These are phyloP conservation scores for Xylariaceae sp. DNA, from an alignment of 2,329 filamentous ascomycete species.

Conservation along the genomic window DNA sequence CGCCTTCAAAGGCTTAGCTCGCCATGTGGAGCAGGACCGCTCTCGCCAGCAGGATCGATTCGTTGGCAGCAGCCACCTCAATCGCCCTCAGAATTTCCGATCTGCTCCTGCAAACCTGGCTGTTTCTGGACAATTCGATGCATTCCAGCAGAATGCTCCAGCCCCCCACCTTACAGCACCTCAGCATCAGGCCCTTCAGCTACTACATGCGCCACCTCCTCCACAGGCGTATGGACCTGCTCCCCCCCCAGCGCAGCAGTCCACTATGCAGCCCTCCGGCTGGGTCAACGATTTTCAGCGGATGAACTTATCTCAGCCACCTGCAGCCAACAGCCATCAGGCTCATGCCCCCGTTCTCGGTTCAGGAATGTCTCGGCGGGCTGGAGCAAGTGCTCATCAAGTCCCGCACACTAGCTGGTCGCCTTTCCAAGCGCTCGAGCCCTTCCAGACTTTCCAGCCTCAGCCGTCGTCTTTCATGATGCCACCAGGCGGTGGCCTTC, in stretches of 20 bases:
- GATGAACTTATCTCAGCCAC: constrained; percentile 38
- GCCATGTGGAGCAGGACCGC: constrained; percentile 64
- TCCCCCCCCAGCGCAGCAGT: too few species aligned
- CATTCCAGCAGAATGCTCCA: constrained; percentile 17
- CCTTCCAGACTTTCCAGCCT: constrained; percentile 1
- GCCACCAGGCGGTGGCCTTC: too few species aligned
- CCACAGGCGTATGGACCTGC: neutral
- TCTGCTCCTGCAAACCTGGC: constrained; percentile 10
- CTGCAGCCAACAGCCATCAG: too few species aligned
- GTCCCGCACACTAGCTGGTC: too few species aligned
- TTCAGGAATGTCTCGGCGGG: too few species aligned
- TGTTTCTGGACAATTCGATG: constrained; percentile 14
- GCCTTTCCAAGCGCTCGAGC: too few species aligned
- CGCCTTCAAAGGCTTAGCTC: constrained; percentile 68
- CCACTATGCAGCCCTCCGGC: constrained; percentile 4
- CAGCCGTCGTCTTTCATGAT: constrained; percentile 50
- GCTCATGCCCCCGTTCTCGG: too few species aligned
- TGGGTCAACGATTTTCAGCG: constrained; percentile 45
- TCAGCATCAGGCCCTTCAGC: neutral
- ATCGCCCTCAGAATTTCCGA: constrained; percentile 18
- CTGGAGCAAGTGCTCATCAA: too few species aligned
- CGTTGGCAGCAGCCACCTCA: constrained; percentile 5
- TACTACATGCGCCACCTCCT: neutral
- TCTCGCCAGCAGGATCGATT: constrained; percentile 71
- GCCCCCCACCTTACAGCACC: constrained; percentile 6